Evolutionary conservation across 2,329 filamentous ascomycete genomes (phyloP), one percentile per base, ranked within the genome.

Genomic region (Ilyonectria mors-panacis): DNA sequence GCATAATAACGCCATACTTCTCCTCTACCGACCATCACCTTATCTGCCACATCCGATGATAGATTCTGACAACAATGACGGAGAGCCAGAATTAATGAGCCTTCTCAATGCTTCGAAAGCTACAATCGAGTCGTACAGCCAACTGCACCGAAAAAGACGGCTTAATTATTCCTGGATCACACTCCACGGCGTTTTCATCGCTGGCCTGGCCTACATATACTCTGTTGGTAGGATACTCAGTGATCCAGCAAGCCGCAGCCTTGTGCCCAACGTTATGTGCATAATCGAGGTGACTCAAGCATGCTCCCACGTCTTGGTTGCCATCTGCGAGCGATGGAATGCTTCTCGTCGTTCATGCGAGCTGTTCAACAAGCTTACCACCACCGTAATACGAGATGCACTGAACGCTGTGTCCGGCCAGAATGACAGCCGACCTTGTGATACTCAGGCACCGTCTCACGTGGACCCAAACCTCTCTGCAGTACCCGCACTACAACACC

Each of bases 121-220:
- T 6, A 62, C 63, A 2, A 62, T 66, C 15, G 47, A 62, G n/a
- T 58, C 63, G 5, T 66, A 66, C 17, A 62, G 58, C 35, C 33
- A 30, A 6, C 53, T 66, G 1, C 63, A 66, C 21, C 63, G 33
- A 5, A 66, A 62, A 26, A 44, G 63, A 19, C n/a, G 54, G 9
- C 39, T 66, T 13, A 66, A 66, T n/a, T 66, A 66, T 28, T 66
- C 63, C 4, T 66, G 63, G 63, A 66, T 66, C 13, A 66, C 63
- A 1, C 63, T 66, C 6, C 63, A 66, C 21, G 63, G 63, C 1
- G 26, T 66, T 4, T 66, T 66, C 21, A 48, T 66, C 48, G 58
- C 63, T 13, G 63, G 63, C 9, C 10, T 66, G 45, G 44, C 63
- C 15, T 66, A 62, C 21, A 54, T 66, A 1, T 66, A 66, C 8